Percentiles rank a stretch among this genome's conserved stretches.
Conservation (phyloP, 805 yeast species). For the Peterozyma xylosa region DNA sequence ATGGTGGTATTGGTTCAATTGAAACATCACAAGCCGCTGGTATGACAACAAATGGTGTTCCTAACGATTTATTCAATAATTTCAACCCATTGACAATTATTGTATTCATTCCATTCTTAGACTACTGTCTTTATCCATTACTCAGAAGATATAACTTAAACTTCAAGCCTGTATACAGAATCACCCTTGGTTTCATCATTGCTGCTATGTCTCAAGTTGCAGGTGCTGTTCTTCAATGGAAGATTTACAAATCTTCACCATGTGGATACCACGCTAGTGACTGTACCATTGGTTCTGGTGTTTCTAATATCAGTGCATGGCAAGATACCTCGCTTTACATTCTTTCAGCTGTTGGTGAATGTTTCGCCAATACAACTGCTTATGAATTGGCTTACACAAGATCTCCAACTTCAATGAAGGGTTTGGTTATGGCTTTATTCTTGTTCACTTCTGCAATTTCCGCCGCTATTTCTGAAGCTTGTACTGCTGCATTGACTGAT, state of each 20-base stretch:
- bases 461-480: conserved; percentile 37
- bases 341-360: conserved; percentile 36
- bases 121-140: conserved; percentile 37
- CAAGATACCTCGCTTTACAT: conserved; percentile 16
- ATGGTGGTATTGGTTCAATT: conserved; percentile 38
- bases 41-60: conserved; percentile 44
- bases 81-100: conserved; percentile 50
- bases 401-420: conserved; percentile 37
- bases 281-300: conserved; percentile 16
- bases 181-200: conserved; percentile 38
- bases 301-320: conserved; percentile 22
- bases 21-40: conserved; percentile 49
- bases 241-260: conserved; percentile 39
- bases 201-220: conserved; percentile 39
- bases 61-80: conserved; percentile 47
- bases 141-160: conserved; percentile 34
- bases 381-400: conserved; percentile 40
- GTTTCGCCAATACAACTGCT: conserved; percentile 36
- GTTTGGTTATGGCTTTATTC: conserved; percentile 32
- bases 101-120: conserved; percentile 42
- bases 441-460: conserved; percentile 31
- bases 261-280: conserved; percentile 33
- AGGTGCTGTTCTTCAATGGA: conserved; percentile 43
- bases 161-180: conserved; percentile 36
- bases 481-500: conserved; percentile 30